Evolutionary conservation across 75 land plant species (phyloP), one percentile per base, ranked within the genome.

Genomic region (Cupressus sempervirens): DNA sequence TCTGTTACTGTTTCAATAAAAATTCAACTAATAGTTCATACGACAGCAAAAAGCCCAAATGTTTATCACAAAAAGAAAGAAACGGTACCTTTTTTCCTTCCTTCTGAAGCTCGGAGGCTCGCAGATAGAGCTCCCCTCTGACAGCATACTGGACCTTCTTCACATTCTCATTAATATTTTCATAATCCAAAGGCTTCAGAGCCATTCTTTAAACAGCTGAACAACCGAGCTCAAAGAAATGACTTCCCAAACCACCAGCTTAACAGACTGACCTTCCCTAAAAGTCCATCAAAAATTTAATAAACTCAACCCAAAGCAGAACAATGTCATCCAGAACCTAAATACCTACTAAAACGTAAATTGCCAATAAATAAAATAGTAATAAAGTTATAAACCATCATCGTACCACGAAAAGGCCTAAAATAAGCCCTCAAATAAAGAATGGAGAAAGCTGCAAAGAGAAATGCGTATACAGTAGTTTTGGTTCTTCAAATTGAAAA

Each of bases 71-170:
- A 72, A 72, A 79, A 14, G 45, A 9, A 23, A 79, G 23, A 40
- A 40, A 79, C 40, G 0, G 10, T 29, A 98, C 98, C 99, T 96
- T 98, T 84, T 98, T 98, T 48, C 98, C 99, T 86, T 96, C 98
- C 87, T 98, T 95, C 87, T 98, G 99, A 32, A 98, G 99, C 91
- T 98, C 99, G 13, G 99, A 95, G 76, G 99, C 99, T 32, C 97
- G 92, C 75, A 98, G 91, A 90, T 98, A 98, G 45, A 98, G 91
- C 91, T 98, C 97, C 18, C 99, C 99, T 79, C 99, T 88, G 32
- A 98, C 97, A 80, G 99, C 99, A 91, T 98, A 98, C 38, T 91
- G 93, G 20, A 84, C 86, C 91, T 93, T 96, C 92, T 95, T 96
- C 90, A 98, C 97, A 85, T 98, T 98, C 84, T 91, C 95, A 82